phyloP scores from a whole-genome alignment of 2,329 filamentous ascomycete genomes.

The Xylaria sp. region DNA sequence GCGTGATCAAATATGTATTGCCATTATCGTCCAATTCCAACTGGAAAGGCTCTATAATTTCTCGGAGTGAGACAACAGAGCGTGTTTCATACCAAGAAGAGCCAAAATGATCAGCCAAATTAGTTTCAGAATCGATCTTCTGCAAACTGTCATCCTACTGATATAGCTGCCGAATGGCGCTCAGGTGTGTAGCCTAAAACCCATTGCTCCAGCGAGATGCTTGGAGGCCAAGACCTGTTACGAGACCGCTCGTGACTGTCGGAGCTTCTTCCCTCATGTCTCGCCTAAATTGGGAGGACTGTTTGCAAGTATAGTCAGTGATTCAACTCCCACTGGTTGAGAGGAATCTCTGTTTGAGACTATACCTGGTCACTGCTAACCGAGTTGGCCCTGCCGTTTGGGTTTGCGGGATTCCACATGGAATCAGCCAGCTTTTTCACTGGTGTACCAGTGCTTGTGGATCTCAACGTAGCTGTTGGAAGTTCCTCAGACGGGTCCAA shows the following conservation, averaged over 20 bases:
- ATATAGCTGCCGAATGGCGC: too few species aligned
- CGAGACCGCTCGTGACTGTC: conserved; percentile 10
- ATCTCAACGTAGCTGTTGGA: not conserved
- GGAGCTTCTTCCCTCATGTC: not conserved
- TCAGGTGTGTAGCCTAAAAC: not conserved
- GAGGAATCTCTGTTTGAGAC: not conserved
- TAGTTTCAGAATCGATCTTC: not conserved
- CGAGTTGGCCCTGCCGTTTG: not conserved
- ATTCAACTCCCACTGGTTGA: not conserved
- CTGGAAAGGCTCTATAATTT: not conserved
- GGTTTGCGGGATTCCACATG: conserved; percentile 23
- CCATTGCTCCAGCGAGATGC: conserved; percentile 18
- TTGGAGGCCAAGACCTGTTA: conserved; percentile 16
- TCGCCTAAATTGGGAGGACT: not conserved
- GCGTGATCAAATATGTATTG: too few species aligned
- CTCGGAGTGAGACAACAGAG: not conserved
- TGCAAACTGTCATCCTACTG: too few species aligned
- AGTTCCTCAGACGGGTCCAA: not conserved
- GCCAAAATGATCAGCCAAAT: not conserved
- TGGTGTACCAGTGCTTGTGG: not conserved
- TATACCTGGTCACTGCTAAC: not conserved
- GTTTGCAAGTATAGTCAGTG: not conserved
- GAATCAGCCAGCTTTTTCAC: conserved; percentile 22
- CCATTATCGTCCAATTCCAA: not conserved
- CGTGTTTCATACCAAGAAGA: not conserved